phyloP scores from a whole-genome alignment of 768 basidiomycete species.

The Xerocomellus chrysenteron region DNA sequence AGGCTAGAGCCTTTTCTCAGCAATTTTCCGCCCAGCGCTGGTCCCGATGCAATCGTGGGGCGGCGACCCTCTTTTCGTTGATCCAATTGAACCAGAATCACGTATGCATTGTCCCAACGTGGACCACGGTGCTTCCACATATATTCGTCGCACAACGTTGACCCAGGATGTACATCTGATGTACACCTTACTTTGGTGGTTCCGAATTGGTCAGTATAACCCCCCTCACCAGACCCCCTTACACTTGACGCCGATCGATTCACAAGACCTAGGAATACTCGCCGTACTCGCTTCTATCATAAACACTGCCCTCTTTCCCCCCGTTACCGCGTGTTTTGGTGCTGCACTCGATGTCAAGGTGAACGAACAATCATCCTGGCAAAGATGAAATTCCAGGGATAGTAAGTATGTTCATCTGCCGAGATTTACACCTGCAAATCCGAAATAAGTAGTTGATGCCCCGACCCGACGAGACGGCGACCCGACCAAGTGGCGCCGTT shows the following conservation, averaged over 20 bases:
- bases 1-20: neutral
- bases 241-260: neutral
- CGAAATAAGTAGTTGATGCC: neutral
- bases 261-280: neutral
- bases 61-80: neutral
- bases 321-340: neutral
- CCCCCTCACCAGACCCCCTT: neutral
- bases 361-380: neutral
- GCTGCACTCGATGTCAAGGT: neutral
- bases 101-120: neutral
- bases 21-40: neutral
- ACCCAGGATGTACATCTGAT: neutral
- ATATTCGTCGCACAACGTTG: too few species aligned
- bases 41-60: neutral
- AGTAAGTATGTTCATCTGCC: conserved; percentile 5
- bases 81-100: neutral
- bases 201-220: neutral
- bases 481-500: neutral
- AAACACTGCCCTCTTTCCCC: neutral
- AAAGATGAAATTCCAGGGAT: neutral
- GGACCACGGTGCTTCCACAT: neutral
- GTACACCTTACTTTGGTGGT: neutral
- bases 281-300: neutral
- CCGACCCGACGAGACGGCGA: neutral
- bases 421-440: conserved; percentile 1